Base-by-base conservation (phyloP, 139 green algal species). In the Tetraselmis striata region DNA sequence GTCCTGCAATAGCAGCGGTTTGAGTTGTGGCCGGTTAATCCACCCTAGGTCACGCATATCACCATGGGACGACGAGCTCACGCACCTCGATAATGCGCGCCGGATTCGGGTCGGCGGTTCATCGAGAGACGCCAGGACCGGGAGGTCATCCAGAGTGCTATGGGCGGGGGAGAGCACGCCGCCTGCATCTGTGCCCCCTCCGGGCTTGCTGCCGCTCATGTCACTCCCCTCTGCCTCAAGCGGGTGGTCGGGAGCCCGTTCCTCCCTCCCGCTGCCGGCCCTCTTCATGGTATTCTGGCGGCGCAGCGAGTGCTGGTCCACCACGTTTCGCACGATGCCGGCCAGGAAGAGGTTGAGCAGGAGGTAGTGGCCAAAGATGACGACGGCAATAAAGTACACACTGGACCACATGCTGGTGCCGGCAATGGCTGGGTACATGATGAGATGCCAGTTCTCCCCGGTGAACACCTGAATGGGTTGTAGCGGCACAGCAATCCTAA, bases 331-430 rank as follows among this genome's bases (percentile, higher is more conserved):
- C 24, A 82, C 31, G 28, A 83, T 59, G 28, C 32, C 58, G 2
- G 78, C 78, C 78, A 82, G 75, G 27, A 82, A 82, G 23, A 82
- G 78, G 78, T 82, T 82, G 31, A 82, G 78, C 31, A 82, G 24
- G 24, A 82, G 32, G 78, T 82, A 82, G 78, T 82, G 32, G 31
- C 78, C 78, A 28, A 82, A 29, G 32, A 82, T 28, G 31, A 59
- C 45, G 31, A 82, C 22, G 18, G 29, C 23, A 31, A 82, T 82
- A 22, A 82, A 82, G 27, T 82, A 82, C 18, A 75, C 2, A 29
- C 18, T 26, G 28, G 74, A 28, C 74, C n/a, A 28, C 74, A 28
- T 31, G 26, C 26, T 31, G 74, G 74, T 77, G 26, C 74, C n/a
- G 5, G 2, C 26, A 2, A 77, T 28, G 5, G 74, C 74, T 29